Evolutionary conservation across 495 filamentous ascomycete genomes (phyloP).

Genomic region (Rhypophila decipiens): DNA sequence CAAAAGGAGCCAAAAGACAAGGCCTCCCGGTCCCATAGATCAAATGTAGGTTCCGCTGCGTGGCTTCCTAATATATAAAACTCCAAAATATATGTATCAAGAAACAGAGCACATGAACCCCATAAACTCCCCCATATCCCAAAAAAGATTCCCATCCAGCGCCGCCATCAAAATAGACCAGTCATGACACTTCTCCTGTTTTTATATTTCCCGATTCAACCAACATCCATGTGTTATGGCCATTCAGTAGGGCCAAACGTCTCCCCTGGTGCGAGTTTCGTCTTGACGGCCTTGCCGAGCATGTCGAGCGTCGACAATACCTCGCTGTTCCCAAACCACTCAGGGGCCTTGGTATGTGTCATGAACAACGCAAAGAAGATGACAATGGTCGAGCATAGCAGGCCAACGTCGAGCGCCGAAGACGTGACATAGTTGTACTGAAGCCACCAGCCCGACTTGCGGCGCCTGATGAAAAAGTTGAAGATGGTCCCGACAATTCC

Average conservation of each 20-base stretch:
- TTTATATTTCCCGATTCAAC: no score
- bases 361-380: conserved; percentile 65
- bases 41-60: background rate
- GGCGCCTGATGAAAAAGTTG: conserved; percentile 58
- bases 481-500: conserved; percentile 61
- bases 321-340: conserved; percentile 62
- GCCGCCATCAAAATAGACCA: no score
- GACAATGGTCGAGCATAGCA: conserved; percentile 59
- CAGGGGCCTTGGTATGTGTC: conserved; percentile 42
- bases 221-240: no score
- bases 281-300: conserved; percentile 27
- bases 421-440: conserved; percentile 75
- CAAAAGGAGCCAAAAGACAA: no score
- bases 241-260: conserved; percentile 42
- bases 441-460: conserved; percentile 66
- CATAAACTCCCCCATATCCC: background rate
- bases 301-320: conserved; percentile 35
- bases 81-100: background rate
- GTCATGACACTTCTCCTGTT: no score
- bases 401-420: conserved; percentile 62
- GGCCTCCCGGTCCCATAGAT: no score
- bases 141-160: no score
- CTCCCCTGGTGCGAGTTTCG: conserved; percentile 24
- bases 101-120: background rate
- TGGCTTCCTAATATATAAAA: background rate